Conservation (phyloP, 2,329 filamentous ascomycete genomes). For the Cladosporium sp. region DNA sequence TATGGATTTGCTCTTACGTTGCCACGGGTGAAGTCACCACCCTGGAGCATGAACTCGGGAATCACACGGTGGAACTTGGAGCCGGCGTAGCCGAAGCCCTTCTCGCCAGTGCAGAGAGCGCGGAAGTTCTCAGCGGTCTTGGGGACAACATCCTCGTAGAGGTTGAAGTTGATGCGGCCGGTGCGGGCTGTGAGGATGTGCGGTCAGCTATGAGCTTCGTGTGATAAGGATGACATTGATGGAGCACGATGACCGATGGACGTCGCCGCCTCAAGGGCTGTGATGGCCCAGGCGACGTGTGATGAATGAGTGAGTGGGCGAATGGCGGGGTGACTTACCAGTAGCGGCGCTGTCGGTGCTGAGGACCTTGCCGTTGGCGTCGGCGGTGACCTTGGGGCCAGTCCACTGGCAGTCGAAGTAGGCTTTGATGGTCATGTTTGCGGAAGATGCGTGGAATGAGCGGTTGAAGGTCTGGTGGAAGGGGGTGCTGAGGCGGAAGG, state of each 20-base stretch:
- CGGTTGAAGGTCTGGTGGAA: constrained; percentile 38
- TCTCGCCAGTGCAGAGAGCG: constrained; percentile 90
- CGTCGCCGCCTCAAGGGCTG: neutral
- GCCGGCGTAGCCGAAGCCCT: constrained; percentile 75
- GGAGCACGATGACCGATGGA: neutral
- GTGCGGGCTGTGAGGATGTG: constrained; percentile 53
- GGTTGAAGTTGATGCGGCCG: constrained; percentile 82
- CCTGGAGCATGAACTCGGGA: constrained; percentile 98
- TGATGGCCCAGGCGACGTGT: neutral
- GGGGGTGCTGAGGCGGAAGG: constrained; percentile 10
- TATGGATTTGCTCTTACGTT: constrained; percentile 62
- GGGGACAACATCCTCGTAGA: constrained; percentile 81
- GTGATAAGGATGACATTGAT: neutral
- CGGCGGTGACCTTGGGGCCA: constrained; percentile 65
- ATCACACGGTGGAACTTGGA: constrained; percentile 95
- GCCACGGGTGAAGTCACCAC: constrained; percentile 92
- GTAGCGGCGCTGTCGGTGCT: constrained; percentile 43
- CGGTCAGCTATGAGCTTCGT: constrained; percentile 12
- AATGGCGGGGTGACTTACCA: constrained; percentile 49
- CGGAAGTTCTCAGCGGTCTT: constrained; percentile 98
- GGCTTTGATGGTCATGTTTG: constrained; percentile 72
- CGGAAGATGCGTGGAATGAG: constrained; percentile 60
- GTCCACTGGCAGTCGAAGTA: constrained; percentile 62
- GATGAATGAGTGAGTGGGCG: constrained; percentile 8
- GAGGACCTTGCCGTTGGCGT: constrained; percentile 50